Percentiles rank a stretch among this genome's conserved stretches.
phyloP scores from a whole-genome alignment of 768 basidiomycete species.

The Trametes elegans region DNA sequence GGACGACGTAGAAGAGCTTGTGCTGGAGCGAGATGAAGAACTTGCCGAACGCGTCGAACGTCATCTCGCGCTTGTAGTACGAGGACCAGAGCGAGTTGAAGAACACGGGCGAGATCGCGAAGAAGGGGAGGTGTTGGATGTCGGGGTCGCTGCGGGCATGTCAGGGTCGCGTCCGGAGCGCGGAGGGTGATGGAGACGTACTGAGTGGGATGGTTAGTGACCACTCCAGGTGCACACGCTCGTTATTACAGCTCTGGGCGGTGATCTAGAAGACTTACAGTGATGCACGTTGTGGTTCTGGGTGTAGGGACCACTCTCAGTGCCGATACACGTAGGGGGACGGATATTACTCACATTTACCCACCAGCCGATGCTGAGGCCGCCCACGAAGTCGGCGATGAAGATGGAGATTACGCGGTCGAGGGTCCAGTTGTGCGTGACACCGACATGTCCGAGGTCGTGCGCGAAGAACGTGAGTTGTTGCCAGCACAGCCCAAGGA shows the following conservation, averaged over 20 bases:
- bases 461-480: constrained; percentile 91
- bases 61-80: constrained; percentile 88
- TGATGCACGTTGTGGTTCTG: constrained; percentile 97
- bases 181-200: constrained; percentile 37
- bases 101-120: constrained; percentile 89
- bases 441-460: constrained; percentile 93
- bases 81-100: constrained; percentile 87
- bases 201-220: constrained; percentile 97
- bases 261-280: constrained; percentile 51
- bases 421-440: constrained; percentile 81
- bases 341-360: constrained; percentile 68
- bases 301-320: constrained; percentile 3
- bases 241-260: constrained; percentile 4
- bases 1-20: constrained; percentile 87
- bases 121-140: constrained; percentile 88
- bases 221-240: constrained; percentile 49
- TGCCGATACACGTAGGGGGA: background rate
- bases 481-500: constrained; percentile 91
- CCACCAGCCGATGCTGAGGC: constrained; percentile 98
- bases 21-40: constrained; percentile 78
- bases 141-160: constrained; percentile 65
- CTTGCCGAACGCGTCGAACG: constrained; percentile 68
- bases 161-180: background rate
- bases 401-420: constrained; percentile 80
- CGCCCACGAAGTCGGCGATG: constrained; percentile 86